These are phyloP conservation scores for Ceratocystiopsis minuta DNA, from an alignment of 2,329 filamentous ascomycete genomes.

Conservation along the genomic window DNA sequence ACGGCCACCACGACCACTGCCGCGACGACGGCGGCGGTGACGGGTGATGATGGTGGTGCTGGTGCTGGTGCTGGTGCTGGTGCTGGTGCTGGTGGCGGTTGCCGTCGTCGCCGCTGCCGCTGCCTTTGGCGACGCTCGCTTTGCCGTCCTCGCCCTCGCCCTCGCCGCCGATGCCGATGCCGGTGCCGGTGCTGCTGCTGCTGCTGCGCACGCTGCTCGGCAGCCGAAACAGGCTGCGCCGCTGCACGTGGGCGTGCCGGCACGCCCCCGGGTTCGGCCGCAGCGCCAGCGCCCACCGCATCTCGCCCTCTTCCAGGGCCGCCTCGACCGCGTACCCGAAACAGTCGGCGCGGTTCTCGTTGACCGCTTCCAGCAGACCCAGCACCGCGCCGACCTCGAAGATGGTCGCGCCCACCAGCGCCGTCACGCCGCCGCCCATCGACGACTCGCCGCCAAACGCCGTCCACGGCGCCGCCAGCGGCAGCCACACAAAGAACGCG, in stretches of 20 bases:
- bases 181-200: background rate
- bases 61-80: background rate
- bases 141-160: background rate
- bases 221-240: background rate
- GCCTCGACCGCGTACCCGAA: constrained; percentile 51
- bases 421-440: constrained; percentile 40
- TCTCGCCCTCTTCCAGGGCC: constrained; percentile 18
- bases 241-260: constrained; percentile 4
- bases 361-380: constrained; percentile 49
- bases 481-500: constrained; percentile 46
- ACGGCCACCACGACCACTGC: constrained; percentile 42
- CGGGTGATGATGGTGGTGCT: background rate
- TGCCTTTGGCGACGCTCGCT: background rate
- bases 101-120: background rate
- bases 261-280: constrained; percentile 3
- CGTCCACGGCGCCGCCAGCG: constrained; percentile 30
- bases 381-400: constrained; percentile 47
- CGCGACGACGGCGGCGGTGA: constrained; percentile 8
- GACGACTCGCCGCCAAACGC: constrained; percentile 35
- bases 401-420: constrained; percentile 48
- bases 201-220: background rate
- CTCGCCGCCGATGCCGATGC: background rate
- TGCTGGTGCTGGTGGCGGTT: background rate
- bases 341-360: constrained; percentile 44
- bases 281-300: constrained; percentile 1